phyloP scores from a whole-genome alignment of 805 yeast species.

The Lipomyces sp. region DNA sequence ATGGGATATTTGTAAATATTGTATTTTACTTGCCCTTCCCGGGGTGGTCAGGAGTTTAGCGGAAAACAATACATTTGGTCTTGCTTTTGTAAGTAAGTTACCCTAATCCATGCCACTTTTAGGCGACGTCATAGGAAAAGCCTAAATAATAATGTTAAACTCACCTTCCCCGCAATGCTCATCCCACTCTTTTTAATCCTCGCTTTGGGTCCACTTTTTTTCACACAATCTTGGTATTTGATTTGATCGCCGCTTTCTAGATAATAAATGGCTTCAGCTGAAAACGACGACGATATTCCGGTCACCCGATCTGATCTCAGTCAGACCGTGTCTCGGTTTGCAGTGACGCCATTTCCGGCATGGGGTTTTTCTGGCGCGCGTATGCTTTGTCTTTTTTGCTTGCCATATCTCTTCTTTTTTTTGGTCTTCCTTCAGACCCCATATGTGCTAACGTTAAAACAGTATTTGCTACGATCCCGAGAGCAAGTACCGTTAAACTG shows the following conservation, averaged over 20 bases:
- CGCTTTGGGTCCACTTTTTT: not conserved
- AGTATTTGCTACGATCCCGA: constrained; percentile 36
- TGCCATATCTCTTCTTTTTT: not conserved
- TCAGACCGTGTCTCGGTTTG: constrained; percentile 31
- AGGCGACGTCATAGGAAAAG: not conserved
- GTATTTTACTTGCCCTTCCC: not conserved
- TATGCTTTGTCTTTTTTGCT: constrained; percentile 6
- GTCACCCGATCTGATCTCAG: constrained; percentile 17
- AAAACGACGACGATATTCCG: constrained; percentile 7
- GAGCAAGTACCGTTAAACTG: constrained; percentile 14
- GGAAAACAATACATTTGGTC: too few species aligned
- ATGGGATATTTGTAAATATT: not conserved
- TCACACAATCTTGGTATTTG: not conserved
- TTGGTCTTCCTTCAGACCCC: not conserved
- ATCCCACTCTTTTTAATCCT: not conserved
- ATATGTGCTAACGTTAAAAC: constrained; percentile 2
- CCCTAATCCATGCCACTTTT: not conserved
- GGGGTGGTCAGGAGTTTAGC: too few species aligned
- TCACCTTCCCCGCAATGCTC: not conserved
- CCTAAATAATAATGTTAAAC: too few species aligned
- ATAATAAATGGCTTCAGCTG: constrained; percentile 4
- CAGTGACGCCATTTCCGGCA: constrained; percentile 36
- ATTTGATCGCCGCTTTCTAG: not conserved
- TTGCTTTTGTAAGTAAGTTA: too few species aligned
- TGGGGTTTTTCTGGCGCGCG: constrained; percentile 34